A percentile compares a stretch with the other conserved stretches of the same genome.
Evolutionary conservation across 1,139 yeast species (phyloP).

Genomic region (Geotrichum reessii): DNA sequence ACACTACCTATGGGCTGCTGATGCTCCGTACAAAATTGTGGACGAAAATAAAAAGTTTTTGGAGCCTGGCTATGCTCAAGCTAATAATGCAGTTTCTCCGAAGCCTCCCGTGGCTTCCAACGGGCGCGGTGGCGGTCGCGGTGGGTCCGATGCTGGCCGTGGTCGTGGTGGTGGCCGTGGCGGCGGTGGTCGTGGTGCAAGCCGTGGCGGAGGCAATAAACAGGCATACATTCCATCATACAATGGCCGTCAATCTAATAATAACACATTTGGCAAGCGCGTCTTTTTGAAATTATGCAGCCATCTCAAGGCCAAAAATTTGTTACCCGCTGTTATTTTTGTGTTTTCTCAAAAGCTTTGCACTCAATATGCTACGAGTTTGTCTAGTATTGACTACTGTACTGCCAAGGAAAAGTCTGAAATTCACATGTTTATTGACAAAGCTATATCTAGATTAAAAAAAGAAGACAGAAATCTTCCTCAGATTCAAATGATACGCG

Average conservation of each 20-base stretch:
- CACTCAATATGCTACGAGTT: conserved; percentile 83
- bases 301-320: conserved; percentile 54
- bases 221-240: conserved; percentile 9
- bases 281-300: conserved; percentile 53
- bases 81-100: conserved; percentile 46
- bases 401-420: conserved; percentile 80
- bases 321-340: conserved; percentile 86
- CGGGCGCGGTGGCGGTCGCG: conserved; percentile 30
- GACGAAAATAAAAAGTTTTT: conserved; percentile 53
- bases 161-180: conserved; percentile 27
- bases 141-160: too few relatives aligned
- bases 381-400: conserved; percentile 72
- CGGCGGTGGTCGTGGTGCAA: conserved; percentile 32
- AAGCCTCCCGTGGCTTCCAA: conserved; percentile 39
- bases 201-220: conserved; percentile 34
- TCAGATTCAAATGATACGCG: conserved; percentile 76
- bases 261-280: conserved; percentile 66
- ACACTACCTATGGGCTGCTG: conserved; percentile 75
- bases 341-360: conserved; percentile 91
- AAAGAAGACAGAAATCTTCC: conserved; percentile 92
- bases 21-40: conserved; percentile 38
- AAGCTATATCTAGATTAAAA: conserved; percentile 79
- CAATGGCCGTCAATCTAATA: conserved; percentile 39
- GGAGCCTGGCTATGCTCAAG: conserved; percentile 59
- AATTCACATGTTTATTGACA: conserved; percentile 85